phyloP scores from a whole-genome alignment of 1,284 basidiomycete genomes.

The Phellopilus nigrolimitatus region DNA sequence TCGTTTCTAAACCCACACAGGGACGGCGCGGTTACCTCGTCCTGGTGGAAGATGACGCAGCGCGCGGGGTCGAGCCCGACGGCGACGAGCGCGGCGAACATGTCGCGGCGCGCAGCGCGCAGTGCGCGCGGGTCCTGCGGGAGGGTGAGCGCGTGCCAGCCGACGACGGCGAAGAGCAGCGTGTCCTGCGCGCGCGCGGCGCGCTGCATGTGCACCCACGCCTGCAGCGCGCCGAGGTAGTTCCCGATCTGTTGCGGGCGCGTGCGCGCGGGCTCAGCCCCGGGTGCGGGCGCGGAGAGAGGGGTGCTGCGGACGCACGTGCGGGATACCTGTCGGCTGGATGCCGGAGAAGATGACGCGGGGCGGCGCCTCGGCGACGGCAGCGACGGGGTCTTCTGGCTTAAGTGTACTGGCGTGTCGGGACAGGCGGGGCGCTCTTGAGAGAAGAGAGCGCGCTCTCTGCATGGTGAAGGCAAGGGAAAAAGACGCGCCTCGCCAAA shows the following conservation, averaged over 20 bases:
- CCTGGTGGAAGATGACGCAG: constrained; percentile 83
- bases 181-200: constrained; percentile 53
- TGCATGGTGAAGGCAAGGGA: no score
- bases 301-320: constrained; percentile 47
- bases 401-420: no score
- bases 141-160: constrained; percentile 89
- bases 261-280: background rate
- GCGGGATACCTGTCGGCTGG: constrained; percentile 81
- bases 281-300: no score
- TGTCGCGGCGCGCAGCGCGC: constrained; percentile 61
- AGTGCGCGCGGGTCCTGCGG: constrained; percentile 76
- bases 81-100: constrained; percentile 81
- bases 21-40: constrained; percentile 54
- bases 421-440: no score
- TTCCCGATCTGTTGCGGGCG: constrained; percentile 72
- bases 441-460: no score
- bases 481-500: no score
- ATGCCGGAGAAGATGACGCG: constrained; percentile 75
- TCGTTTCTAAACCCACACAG: no score
- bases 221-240: constrained; percentile 84
- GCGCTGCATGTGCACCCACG: constrained; percentile 82
- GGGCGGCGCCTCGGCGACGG: no score
- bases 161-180: constrained; percentile 84
- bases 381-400: no score
- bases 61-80: constrained; percentile 79